These are phyloP conservation scores for Wickerhamomyces bisporus DNA, from an alignment of 805 yeast genomes.

Conservation along the genomic window DNA sequence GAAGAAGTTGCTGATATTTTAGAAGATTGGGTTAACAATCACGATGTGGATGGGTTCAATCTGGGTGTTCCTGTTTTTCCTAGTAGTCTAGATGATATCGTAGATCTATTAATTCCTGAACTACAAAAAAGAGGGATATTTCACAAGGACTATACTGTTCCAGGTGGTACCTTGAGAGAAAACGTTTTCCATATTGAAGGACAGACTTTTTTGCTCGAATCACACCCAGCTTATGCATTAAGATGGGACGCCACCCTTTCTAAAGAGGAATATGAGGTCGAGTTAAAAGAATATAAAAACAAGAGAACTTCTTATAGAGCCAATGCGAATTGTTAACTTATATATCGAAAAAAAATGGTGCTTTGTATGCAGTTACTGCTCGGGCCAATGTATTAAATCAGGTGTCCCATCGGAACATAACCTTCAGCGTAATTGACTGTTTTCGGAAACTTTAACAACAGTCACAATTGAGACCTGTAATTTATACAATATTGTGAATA, in stretches of 20 bases:
- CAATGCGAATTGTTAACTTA: no score
- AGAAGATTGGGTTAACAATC: constrained; percentile 32
- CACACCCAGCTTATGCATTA: constrained; percentile 18
- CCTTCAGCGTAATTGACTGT: no score
- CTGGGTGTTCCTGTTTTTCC: constrained; percentile 33
- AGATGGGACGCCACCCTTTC: constrained; percentile 10
- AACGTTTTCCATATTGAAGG: constrained; percentile 23
- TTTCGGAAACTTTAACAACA: no score
- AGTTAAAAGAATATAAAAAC: not conserved
- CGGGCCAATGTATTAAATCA: no score
- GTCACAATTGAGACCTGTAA: no score
- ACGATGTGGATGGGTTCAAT: constrained; percentile 39
- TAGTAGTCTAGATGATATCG: constrained; percentile 32
- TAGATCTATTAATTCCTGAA: constrained; percentile 29
- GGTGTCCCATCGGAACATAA: no score
- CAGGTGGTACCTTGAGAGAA: constrained; percentile 30
- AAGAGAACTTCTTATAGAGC: no score
- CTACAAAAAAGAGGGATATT: constrained; percentile 28
- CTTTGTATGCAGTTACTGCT: no score
- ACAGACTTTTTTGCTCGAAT: constrained; percentile 19
- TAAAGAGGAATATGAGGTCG: constrained; percentile 3
- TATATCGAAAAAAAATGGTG: no score
- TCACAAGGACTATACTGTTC: constrained; percentile 30
- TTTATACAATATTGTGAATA: no score
- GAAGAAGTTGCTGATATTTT: constrained; percentile 32